Evolutionary conservation across 441 rosid species (phyloP), one percentile per base, ranked within the genome.

Genomic region (Adansonia madagascariensis): DNA sequence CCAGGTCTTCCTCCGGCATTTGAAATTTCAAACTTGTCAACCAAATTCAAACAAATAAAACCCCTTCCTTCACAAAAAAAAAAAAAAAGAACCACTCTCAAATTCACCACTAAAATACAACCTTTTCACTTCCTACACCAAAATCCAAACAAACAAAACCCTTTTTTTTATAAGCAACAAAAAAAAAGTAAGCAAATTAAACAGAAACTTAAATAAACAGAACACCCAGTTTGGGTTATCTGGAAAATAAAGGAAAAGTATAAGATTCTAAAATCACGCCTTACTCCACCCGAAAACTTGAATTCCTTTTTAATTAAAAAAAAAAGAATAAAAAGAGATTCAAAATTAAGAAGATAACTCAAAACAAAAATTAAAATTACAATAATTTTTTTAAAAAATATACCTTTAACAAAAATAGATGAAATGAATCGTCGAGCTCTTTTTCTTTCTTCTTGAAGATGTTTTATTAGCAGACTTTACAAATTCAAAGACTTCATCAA

Each of bases 1-100:
- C 86, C 78, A 89, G 82, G 60, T 93, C 94, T 81, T 86, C 98
- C 73, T 85, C 97, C 78, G 91, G 87, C 98, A 94, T 94, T 88
- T 88, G 82, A 79, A 77, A 75, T 67, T 44, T 3, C 68, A 5
- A 63, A 63, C 44, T 63, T 63, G n/a, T 44, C 71, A 53, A 44
- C 55, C 56, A 46, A 47, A 68, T 12, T 47, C 15, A 59, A 59
- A 59, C 35, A 22, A 59, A 57, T 12, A 46, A 46, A 62, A 62
- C 35, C 17, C 72, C 44, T 27, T 17, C 70, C 22, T 43, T 66
- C 4, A 3, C 2, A 31, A 24, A 12, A 27, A 61, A 61, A 3
- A 60, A 20, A 60, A 57, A 3, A 20, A 20, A 53, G 14, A 6
- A 24, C 2, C 15, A 35, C 67, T 62, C 67, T 31, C 44, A 62